Evolutionary conservation across 108 stramenopile genomes (phyloP), one percentile per base, ranked within the genome.

Genomic region (Hondaea fermentalgiana): DNA sequence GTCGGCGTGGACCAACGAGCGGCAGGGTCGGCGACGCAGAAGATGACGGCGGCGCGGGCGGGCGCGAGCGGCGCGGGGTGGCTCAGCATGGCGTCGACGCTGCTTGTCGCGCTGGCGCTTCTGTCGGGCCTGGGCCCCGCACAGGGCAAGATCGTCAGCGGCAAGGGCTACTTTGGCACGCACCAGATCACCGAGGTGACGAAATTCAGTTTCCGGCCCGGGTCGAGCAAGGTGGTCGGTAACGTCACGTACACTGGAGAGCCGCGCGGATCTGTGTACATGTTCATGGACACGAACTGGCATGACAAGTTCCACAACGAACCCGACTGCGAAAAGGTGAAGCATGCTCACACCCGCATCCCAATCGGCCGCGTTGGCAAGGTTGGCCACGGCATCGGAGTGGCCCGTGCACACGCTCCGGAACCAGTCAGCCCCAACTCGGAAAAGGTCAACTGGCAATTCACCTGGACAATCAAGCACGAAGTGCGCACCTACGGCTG

Each of bases 261-360:
- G 49, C 76, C 76, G 1, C 45, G 76, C n/a, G 76, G 76, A 3
- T 83, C 76, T 53, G 25, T 83, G 49, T 83, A 83, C 28, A 12
- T 83, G 76, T 83, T 83, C 4, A 83, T 83, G 76, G 76, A 83
- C 76, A 83, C 76, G 49, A 83, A 83, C 5, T 83, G 76, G 76
- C 49, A 83, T 12, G 76, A 83, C 49, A 83, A 83, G 51, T 83
- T 83, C 3, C 76, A 83, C 51, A 53, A 53, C 4, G 76, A 83
- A 23, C 45, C 76, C 19, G 76, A 83, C 51, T 83, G 76, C 51
- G 51, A 83, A 23, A 83, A 83, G 76, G 76, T 83, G 17, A 47
- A 83, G 51, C 76, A 83, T 35, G 76, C 76, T 12, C 76, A 83
- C 51, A 83, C 76, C 1, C 45, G 76, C 49, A 83, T 83, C 51